A percentile compares a stretch with the other conserved stretches of the same genome.
These are phyloP conservation scores for Tuber microsphaerosporum DNA, from an alignment of 495 filamentous ascomycete genomes.

Conservation along the genomic window DNA sequence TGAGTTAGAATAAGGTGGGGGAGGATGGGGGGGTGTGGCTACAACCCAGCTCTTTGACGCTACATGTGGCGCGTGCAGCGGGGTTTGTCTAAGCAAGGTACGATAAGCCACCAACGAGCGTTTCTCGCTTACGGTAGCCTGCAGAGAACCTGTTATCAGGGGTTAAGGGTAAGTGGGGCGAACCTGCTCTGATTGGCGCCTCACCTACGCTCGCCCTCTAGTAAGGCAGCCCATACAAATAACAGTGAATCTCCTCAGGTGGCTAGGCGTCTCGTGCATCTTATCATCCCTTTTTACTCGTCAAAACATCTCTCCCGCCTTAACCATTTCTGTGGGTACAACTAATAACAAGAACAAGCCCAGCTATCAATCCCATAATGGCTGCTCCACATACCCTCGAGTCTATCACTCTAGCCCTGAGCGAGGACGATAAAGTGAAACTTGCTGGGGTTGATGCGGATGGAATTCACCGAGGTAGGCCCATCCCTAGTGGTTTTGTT, in stretches of 20 bases:
- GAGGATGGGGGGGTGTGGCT: background rate
- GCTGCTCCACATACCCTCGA: conserved; percentile 48
- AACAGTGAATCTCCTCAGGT: background rate
- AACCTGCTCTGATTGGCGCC: too few species aligned
- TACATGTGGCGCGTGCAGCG: background rate
- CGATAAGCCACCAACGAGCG: background rate
- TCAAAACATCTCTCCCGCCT: background rate
- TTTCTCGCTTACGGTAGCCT: background rate
- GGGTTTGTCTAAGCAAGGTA: background rate
- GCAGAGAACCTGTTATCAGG: background rate
- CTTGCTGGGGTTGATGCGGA: conserved; percentile 88
- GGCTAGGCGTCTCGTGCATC: background rate
- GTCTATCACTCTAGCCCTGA: conserved; percentile 58
- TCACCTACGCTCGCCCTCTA: too few species aligned
- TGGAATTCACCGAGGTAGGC: conserved; percentile 63
- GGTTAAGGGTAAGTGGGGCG: too few species aligned
- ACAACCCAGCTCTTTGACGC: too few species aligned
- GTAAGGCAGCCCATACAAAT: background rate
- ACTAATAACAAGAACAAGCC: background rate
- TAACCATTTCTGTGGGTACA: background rate
- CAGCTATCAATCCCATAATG: conserved; percentile 5
- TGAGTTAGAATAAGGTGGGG: background rate
- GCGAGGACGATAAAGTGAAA: conserved; percentile 77
- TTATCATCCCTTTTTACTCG: background rate
- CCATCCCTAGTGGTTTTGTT: background rate